Evolutionary conservation across 192 early-diverging fungal genomes (phyloP).

Genomic region (Irineochytrium annulatum): DNA sequence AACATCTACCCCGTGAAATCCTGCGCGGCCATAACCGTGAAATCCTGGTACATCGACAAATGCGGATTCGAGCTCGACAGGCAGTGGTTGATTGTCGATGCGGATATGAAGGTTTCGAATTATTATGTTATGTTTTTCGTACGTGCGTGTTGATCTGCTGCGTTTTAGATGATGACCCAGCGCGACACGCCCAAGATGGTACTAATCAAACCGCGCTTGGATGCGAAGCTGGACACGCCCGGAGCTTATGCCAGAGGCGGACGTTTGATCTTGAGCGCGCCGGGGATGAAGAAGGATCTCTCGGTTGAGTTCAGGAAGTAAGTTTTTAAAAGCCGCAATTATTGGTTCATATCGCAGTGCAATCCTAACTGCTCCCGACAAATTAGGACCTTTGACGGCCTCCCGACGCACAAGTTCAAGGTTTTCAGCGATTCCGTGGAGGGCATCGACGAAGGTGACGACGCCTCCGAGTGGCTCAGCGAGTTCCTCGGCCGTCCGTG

Average conservation of each 20-base stretch:
- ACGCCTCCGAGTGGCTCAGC: constrained; percentile 54
- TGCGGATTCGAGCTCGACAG: constrained; percentile 43
- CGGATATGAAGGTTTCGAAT: background rate
- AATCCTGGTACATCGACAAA: constrained; percentile 7
- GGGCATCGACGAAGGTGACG: constrained; percentile 63
- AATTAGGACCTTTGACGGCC: background rate
- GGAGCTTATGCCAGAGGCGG: constrained; percentile 28
- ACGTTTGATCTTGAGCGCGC: constrained; percentile 26
- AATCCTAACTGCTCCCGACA: background rate
- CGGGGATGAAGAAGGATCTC: constrained; percentile 25
- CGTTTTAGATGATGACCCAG: constrained; percentile 29
- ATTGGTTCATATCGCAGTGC: constrained; percentile 1
- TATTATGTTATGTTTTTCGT: background rate
- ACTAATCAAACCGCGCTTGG: constrained; percentile 23
- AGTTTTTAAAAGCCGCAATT: too few species aligned
- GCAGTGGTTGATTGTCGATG: constrained; percentile 33
- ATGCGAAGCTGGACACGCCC: background rate
- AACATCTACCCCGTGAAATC: constrained; percentile 45
- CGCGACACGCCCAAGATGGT: constrained; percentile 30
- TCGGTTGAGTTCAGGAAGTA: constrained; percentile 4
- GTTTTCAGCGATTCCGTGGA: constrained; percentile 33
- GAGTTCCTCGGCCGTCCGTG: constrained; percentile 35
- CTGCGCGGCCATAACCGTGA: constrained; percentile 29
- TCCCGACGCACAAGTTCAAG: background rate
- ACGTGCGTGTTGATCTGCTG: background rate